These are phyloP conservation scores for Phanerodontia chrysosporium DNA, from an alignment of 768 basidiomycete species.

Conservation along the genomic window DNA sequence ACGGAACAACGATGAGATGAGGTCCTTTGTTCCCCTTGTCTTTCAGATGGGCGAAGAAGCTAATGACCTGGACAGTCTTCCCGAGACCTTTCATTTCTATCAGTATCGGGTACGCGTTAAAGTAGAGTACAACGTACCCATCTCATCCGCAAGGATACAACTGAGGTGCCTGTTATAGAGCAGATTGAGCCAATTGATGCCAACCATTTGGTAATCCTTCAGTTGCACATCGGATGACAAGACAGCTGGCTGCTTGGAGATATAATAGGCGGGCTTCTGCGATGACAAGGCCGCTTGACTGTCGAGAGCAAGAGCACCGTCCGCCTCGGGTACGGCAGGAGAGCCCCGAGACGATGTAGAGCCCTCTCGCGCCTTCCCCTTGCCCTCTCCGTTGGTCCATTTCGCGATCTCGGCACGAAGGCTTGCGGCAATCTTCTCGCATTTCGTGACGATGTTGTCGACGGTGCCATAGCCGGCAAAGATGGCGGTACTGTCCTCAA, in stretches of 20 bases:
- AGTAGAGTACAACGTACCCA: too few species aligned
- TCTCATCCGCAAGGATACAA: constrained; percentile 98
- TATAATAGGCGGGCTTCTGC: constrained; percentile 54
- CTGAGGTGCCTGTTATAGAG: constrained; percentile 77
- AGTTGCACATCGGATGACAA: constrained; percentile 66
- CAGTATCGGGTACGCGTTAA: too few species aligned
- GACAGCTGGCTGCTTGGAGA: constrained; percentile 68
- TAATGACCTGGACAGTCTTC: constrained; percentile 98
- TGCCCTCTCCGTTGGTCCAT: constrained; percentile 48
- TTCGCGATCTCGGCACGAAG: constrained; percentile 72
- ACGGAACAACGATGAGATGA: constrained; percentile 95
- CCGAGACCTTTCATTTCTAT: constrained; percentile 67
- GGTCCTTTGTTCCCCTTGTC: constrained; percentile 77
- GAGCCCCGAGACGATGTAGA: constrained; percentile 16
- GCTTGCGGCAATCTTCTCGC: constrained; percentile 78
- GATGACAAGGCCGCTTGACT: constrained; percentile 40
- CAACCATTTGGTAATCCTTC: constrained; percentile 96
- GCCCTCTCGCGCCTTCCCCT: constrained; percentile 36
- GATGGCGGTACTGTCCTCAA: constrained; percentile 85
- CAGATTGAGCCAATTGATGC: constrained; percentile 95
- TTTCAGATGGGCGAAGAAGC: constrained; percentile 88
- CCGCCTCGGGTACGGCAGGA: constrained; percentile 37
- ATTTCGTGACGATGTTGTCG: constrained; percentile 83
- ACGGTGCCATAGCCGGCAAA: constrained; percentile 84
- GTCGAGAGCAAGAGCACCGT: constrained; percentile 59